Base-by-base conservation (phyloP, 495 filamentous ascomycete genomes). In the Penicillium verhagenii region DNA sequence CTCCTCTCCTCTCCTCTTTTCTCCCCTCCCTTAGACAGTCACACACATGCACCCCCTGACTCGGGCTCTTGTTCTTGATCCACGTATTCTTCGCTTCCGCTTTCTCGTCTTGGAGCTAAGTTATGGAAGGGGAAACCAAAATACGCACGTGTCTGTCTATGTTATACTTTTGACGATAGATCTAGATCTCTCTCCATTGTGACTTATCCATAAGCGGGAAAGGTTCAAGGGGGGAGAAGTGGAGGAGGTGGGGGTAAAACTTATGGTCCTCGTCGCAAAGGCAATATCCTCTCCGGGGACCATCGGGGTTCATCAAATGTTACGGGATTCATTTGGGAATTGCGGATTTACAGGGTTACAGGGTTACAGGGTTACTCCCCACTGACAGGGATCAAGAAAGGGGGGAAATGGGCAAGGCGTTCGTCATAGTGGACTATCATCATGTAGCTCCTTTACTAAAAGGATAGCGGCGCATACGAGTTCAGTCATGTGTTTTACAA, bases 371-470 rank as follows among this genome's bases (percentile, higher is more conserved):
- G n/a, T n/a, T n/a, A n/a, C n/a, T n/a, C n/a, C n/a, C n/a, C n/a
- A n/a, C n/a, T n/a, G n/a, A n/a, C n/a, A n/a, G n/a, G n/a, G n/a
- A n/a, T n/a, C n/a, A n/a, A n/a, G n/a, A n/a, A n/a, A n/a, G n/a
- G n/a, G 19, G 40, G 23, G 19, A 8, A 2, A 29, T 9, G 28
- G 21, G 40, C 35, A n/a, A n/a, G n/a, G n/a, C n/a, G 38, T 47
- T 55, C 53, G 35, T 47, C 37, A 47, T 49, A 14, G 47, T 46
- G 45, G 21, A 35, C 28, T 20, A n/a, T n/a, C n/a, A n/a, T n/a
- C n/a, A n/a, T 35, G 13, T 35, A 14, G 33, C 14, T n/a, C 33
- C 28, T 21, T 21, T 2, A 13, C 18, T 16, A 23, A 43, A 23
- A 23, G 20, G 9, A 19, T 45, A 25, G 23, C 4, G 4, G 23